Percentiles rank a stretch among this genome's conserved stretches.
Conservation (phyloP, 2,329 filamentous ascomycete species). For the Parafenestella ontariensis region DNA sequence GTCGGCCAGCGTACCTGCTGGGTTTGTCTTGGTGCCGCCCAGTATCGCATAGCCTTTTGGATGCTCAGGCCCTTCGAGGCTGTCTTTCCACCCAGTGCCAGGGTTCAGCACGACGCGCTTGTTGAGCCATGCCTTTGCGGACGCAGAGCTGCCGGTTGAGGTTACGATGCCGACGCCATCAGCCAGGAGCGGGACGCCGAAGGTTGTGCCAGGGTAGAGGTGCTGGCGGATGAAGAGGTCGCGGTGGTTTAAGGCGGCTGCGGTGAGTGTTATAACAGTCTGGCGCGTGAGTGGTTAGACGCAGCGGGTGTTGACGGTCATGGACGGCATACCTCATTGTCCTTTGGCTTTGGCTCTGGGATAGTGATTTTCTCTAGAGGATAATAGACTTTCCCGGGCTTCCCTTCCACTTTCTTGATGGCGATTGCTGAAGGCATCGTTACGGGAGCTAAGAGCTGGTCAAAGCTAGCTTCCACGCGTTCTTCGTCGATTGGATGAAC, state of each 20-base stretch:
- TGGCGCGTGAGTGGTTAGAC: constrained; percentile 57
- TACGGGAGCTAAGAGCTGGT: neutral
- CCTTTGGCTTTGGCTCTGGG: constrained; percentile 34
- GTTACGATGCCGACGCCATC: constrained; percentile 83
- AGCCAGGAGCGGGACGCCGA: constrained; percentile 77
- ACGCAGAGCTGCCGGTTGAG: constrained; percentile 63
- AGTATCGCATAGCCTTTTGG: constrained; percentile 66
- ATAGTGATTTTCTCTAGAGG: constrained; percentile 57
- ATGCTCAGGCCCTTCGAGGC: constrained; percentile 76
- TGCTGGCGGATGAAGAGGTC: constrained; percentile 94
- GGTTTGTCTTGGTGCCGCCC: constrained; percentile 71
- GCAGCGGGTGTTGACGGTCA: neutral
- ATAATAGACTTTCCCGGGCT: constrained; percentile 88
- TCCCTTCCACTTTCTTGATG: constrained; percentile 75
- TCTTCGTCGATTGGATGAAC: neutral
- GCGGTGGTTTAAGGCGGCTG: constrained; percentile 90
- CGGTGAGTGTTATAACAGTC: constrained; percentile 76
- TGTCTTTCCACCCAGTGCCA: constrained; percentile 75
- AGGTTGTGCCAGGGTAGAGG: constrained; percentile 85
- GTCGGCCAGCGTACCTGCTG: constrained; percentile 76
- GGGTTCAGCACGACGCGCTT: constrained; percentile 82
- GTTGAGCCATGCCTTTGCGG: constrained; percentile 63
- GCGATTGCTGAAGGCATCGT: constrained; percentile 64
- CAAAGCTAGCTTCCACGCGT: neutral
- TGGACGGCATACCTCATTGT: constrained; percentile 33